Conservation (phyloP, 371 early-diverging fungal genomes). For the Mucor velutinosus region DNA sequence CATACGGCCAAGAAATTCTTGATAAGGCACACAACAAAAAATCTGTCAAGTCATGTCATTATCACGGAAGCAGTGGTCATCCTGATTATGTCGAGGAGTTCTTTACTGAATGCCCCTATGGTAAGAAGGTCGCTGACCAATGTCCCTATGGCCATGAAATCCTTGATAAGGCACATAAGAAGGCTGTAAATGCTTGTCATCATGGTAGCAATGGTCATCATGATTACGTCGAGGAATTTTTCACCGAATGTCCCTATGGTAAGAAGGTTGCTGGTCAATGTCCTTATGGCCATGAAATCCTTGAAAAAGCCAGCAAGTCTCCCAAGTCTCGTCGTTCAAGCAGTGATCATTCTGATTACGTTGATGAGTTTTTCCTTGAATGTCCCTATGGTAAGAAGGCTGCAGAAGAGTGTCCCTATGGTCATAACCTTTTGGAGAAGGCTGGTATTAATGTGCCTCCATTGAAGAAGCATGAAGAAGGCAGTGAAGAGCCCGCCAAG, state of each 20-base stretch:
- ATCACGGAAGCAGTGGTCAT: background rate
- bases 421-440: conserved; percentile 8
- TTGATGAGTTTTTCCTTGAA: conserved; percentile 7
- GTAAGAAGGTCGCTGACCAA: conserved; percentile 1
- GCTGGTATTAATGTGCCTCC: background rate
- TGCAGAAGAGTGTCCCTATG: conserved; percentile 19
- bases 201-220: background rate
- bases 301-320: conserved; percentile 8
- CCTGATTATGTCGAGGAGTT: background rate
- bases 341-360: background rate
- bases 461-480: background rate
- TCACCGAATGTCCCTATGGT: conserved; percentile 17
- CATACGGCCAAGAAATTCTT: conserved; percentile 12
- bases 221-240: conserved; percentile 3
- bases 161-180: background rate
- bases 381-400: conserved; percentile 16
- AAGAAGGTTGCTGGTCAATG: background rate
- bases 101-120: conserved; percentile 20
- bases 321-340: background rate
- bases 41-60: background rate
- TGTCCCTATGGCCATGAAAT: conserved; percentile 20
- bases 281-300: conserved; percentile 4
- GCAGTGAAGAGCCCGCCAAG: background rate
- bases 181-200: background rate
- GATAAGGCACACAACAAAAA: background rate